These are phyloP conservation scores for Hirsutella minnesotensis DNA, from an alignment of 2,329 filamentous ascomycete genomes.

Conservation along the genomic window DNA sequence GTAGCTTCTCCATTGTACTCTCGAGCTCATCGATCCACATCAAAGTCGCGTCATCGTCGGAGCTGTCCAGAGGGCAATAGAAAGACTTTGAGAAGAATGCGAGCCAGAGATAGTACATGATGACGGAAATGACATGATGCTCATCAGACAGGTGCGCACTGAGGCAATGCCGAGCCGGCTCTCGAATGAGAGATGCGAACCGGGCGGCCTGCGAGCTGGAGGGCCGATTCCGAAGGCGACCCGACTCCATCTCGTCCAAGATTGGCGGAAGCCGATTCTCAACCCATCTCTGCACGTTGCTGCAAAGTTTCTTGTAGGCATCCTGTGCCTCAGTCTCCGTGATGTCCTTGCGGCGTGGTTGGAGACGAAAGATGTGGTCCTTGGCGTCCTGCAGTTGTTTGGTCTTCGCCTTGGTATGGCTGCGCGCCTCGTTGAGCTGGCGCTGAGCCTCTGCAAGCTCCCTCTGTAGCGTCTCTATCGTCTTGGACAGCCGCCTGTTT, in stretches of 20 bases:
- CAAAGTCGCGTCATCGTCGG: slow-evolving; percentile 15
- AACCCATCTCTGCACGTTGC: slow-evolving; percentile 24
- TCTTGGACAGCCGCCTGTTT: slow-evolving; percentile 14
- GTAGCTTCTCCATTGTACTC: slow-evolving; percentile 19
- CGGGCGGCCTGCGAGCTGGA: slow-evolving; percentile 15
- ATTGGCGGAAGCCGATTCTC: slow-evolving; percentile 18
- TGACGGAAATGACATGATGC: slow-evolving; percentile 21
- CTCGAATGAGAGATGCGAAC: slow-evolving; percentile 21
- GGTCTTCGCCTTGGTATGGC: slow-evolving; percentile 12
- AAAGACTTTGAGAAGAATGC: slow-evolving; percentile 23
- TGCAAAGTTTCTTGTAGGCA: slow-evolving; percentile 19
- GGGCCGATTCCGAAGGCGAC: slow-evolving; percentile 13
- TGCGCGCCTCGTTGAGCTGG: slow-evolving; percentile 19
- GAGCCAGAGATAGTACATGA: slow-evolving; percentile 25
- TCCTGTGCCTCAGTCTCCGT: slow-evolving; percentile 23
- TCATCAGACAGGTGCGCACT: slow-evolving; percentile 19
- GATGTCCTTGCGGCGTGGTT: slow-evolving; percentile 20
- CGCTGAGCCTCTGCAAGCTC: slow-evolving; percentile 17
- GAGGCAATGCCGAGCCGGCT: slow-evolving; percentile 21
- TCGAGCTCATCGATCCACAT: slow-evolving; percentile 22
- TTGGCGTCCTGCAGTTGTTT: slow-evolving; percentile 17
- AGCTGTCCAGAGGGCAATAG: slow-evolving; percentile 23
- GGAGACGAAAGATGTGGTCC: slow-evolving; percentile 20
- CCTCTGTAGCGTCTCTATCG: slow-evolving; percentile 17
- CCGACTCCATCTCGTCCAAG: slow-evolving; percentile 19